A percentile compares a stretch with the other conserved stretches of the same genome.
Conservation (phyloP, 139 green algal genomes). For the Chlamydomonas urium region DNA sequence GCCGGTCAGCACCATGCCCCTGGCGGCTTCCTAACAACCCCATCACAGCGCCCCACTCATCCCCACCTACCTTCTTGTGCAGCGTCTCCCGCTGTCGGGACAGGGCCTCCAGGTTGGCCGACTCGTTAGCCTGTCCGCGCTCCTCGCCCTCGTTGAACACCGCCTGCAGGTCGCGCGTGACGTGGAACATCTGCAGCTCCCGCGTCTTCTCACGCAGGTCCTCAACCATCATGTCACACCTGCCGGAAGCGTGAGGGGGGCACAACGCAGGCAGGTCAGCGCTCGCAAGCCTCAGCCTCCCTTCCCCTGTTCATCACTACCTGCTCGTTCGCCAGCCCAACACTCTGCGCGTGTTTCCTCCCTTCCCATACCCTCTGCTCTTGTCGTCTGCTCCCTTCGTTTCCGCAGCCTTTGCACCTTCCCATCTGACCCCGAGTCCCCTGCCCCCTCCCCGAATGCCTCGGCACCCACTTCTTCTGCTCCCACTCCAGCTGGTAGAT, state of each 20-base stretch:
- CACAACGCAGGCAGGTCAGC: not conserved
- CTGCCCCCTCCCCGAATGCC: not conserved
- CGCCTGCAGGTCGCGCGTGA: constrained; percentile 62
- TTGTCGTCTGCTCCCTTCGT: no score
- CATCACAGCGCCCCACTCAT: no score
- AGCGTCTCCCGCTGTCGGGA: constrained; percentile 41
- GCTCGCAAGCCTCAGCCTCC: not conserved
- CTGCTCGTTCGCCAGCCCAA: no score
- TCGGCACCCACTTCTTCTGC: constrained; percentile 22
- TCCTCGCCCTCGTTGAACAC: constrained; percentile 34
- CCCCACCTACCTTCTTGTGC: constrained; percentile 41
- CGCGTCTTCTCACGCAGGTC: constrained; percentile 55
- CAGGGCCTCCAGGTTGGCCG: constrained; percentile 45
- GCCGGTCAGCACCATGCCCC: no score
- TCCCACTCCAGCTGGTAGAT: constrained; percentile 75
- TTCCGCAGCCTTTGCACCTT: no score
- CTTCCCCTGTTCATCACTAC: no score
- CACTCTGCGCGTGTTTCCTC: no score
- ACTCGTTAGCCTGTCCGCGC: constrained; percentile 31
- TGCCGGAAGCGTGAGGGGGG: not conserved
- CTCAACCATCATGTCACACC: constrained; percentile 39
- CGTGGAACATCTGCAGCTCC: constrained; percentile 76
- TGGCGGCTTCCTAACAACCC: no score
- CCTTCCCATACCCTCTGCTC: no score
- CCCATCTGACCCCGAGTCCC: no score